These are phyloP conservation scores for Rhodocollybia butyracea DNA, from an alignment of 768 basidiomycete genomes.

Conservation along the genomic window DNA sequence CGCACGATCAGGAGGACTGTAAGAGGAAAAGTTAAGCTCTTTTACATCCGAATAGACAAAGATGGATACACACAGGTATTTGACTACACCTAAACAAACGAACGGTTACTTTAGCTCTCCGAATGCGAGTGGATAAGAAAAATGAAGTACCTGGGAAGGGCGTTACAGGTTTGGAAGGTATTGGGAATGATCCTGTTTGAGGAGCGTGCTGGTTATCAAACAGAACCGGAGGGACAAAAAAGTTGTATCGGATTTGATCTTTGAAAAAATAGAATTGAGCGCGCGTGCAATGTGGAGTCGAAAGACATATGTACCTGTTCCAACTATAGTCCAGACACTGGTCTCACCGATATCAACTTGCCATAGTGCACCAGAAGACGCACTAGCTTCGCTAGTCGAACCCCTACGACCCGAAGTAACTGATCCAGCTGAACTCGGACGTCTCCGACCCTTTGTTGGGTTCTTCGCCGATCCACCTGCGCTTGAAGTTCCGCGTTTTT, in stretches of 20 bases:
- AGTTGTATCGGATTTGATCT: slow-evolving; percentile 93
- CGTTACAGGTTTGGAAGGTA: slow-evolving; percentile 79
- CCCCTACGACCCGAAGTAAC: slow-evolving; percentile 66
- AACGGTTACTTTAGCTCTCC: no score
- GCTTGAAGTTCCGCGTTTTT: slow-evolving; percentile 77
- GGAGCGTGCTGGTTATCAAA: slow-evolving; percentile 78
- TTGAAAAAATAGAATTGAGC: slow-evolving; percentile 17
- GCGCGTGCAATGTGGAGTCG: slow-evolving; percentile 5
- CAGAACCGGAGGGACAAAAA: slow-evolving; percentile 83
- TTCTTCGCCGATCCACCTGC: slow-evolving; percentile 56
- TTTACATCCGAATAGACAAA: neutral
- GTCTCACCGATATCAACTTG: slow-evolving; percentile 91
- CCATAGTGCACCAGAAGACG: slow-evolving; percentile 80
- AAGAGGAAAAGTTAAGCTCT: neutral
- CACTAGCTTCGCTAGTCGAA: slow-evolving; percentile 61
- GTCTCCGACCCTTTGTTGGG: slow-evolving; percentile 56
- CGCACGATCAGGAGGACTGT: slow-evolving; percentile 73
- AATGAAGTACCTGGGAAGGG: slow-evolving; percentile 86
- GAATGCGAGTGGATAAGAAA: no score
- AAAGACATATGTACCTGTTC: slow-evolving; percentile 60
- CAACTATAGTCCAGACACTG: slow-evolving; percentile 92
- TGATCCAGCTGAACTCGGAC: slow-evolving; percentile 76
- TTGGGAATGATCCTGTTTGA: slow-evolving; percentile 70
- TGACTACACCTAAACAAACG: no score
- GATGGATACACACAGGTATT: slow-evolving; percentile 52